These are phyloP conservation scores for Articulospora tetracladia DNA, from an alignment of 495 filamentous ascomycete species.

Conservation along the genomic window DNA sequence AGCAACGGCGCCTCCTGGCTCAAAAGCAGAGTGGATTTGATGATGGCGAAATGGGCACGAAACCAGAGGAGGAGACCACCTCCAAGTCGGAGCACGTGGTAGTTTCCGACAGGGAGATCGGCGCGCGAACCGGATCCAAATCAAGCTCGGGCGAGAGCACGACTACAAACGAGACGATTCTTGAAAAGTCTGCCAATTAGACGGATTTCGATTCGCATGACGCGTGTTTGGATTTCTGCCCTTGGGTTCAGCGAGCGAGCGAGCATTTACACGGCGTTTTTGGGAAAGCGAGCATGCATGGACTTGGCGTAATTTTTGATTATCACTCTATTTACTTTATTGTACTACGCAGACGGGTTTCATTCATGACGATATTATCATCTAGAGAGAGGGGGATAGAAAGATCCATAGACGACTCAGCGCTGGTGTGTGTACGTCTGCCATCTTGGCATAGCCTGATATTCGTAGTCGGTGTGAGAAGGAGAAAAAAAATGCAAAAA, in stretches of 20 bases:
- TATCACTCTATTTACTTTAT: neutral
- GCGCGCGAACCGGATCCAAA: neutral
- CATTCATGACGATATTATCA: neutral
- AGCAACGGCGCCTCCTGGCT: slow-evolving; percentile 27
- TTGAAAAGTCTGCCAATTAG: neutral
- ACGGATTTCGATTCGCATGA: no score
- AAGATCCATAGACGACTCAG: neutral
- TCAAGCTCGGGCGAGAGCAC: neutral
- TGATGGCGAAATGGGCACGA: slow-evolving; percentile 6
- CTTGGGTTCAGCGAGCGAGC: neutral
- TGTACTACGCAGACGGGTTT: neutral
- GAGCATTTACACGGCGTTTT: neutral
- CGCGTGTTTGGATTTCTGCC: no score
- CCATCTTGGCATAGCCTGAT: no score
- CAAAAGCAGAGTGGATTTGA: slow-evolving; percentile 10
- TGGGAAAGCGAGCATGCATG: neutral
- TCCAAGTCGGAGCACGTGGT: neutral
- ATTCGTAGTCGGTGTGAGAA: no score
- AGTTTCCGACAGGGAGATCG: neutral
- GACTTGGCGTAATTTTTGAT: neutral
- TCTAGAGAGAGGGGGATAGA: neutral
- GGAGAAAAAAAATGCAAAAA: no score
- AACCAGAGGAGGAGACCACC: neutral
- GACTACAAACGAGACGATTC: neutral
- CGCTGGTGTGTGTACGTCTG: no score